These are phyloP conservation scores for Rhizophagus prolifer DNA, from an alignment of 192 early-diverging fungal genomes.

Conservation along the genomic window DNA sequence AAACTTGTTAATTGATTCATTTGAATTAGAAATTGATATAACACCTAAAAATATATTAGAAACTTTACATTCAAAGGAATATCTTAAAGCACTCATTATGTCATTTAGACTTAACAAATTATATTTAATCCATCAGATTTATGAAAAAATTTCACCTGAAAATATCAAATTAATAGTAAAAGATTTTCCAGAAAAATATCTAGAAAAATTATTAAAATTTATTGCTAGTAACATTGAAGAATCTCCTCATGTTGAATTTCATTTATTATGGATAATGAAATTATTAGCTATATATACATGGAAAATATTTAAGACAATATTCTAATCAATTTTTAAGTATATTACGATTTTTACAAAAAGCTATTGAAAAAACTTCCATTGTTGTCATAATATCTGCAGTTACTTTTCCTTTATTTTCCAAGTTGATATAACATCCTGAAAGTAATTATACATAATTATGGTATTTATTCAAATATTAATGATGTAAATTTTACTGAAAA, in stretches of 20 bases:
- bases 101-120: constrained; percentile 91
- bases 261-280: constrained; percentile 78
- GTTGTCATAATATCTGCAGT: too few relatives aligned
- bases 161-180: constrained; percentile 75
- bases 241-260: constrained; percentile 84
- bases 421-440: too few relatives aligned
- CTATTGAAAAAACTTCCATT: too few relatives aligned
- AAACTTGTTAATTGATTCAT: constrained; percentile 91
- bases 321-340: constrained; percentile 65
- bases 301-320: constrained; percentile 65
- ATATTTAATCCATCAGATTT: constrained; percentile 73
- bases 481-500: too few relatives aligned
- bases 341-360: constrained; percentile 81
- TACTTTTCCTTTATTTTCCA: too few relatives aligned
- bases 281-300: constrained; percentile 80
- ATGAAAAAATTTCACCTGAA: constrained; percentile 75
- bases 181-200: constrained; percentile 82
- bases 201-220: constrained; percentile 82
- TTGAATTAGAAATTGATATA: constrained; percentile 95
- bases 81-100: constrained; percentile 87
- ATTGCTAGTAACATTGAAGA: constrained; percentile 77
- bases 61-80: constrained; percentile 74
- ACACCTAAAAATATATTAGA: constrained; percentile 84
- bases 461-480: too few relatives aligned
- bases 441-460: too few relatives aligned